Base-by-base conservation (phyloP, 2,329 filamentous ascomycete species). In the Monosporascus sp. region DNA sequence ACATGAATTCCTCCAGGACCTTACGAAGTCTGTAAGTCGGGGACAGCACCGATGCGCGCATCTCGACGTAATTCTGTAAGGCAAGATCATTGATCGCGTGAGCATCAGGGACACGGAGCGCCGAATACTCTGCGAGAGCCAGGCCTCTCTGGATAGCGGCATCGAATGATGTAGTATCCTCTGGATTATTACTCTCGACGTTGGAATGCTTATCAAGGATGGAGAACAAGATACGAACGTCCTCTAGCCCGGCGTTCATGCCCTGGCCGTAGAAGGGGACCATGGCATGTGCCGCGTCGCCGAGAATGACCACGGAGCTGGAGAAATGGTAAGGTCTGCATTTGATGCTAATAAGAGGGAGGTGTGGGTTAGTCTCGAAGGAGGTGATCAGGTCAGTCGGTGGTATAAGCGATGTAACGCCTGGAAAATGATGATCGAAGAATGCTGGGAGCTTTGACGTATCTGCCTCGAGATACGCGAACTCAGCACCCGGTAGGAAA, bases 211-310 rank as follows among this genome's bases (percentile, higher is more conserved):
- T 81, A 70, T 97, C 92, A 1, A 97, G 77, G 44, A 88, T 78
- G 1, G 85, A 83, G 70, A 96, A 99, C 1, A 99, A 81, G 5
- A 96, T 85, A 7, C 88, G 85, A 14, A 99, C 91, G 63, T 97
- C 93, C 73, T 99, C 94, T 43, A 99, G 82, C 0, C 94, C 94
- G 0, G 94, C 89, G 65, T 99, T 99, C 85, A 99, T 95, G 38
- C 94, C 94, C 70, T 99, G 94, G 0, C 94, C 94, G 69, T 97
- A 99, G 71, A 99, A 99, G 0, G 94, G 94, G 0, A 99, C 91
- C 86, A 99, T 97, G 53, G 95, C 94, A 68, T 99, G 94, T 0
- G 94, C 92, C 7, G 94, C 91, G 67, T 99, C 94, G 54, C 94
- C 94, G 37, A 99, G 68, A 48, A 99, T 90, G 55, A 96, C 90